Base-by-base conservation (phyloP, 177 flowering plant species). In the Vitis hybrid region DNA sequence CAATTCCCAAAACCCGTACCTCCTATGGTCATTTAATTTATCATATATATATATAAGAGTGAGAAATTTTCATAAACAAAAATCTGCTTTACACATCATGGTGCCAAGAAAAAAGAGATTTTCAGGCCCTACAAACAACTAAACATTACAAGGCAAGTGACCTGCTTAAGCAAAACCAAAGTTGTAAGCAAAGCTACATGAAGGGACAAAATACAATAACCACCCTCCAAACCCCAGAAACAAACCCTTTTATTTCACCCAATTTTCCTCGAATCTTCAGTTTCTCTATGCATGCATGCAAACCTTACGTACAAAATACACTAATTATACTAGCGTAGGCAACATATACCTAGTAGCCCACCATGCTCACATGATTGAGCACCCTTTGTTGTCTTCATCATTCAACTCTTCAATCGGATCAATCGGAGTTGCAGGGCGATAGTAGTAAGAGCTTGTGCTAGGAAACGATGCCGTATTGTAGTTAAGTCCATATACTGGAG, bases 301-400 rank as follows among this genome's bases (percentile, higher is more conserved):
- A 26, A 26, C 2, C 29, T 26, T 26, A 26, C 29, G 29, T 26
- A 26, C 29, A 26, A 26, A 26, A 26, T 26, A 26, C 29, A 26
- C 29, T 26, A 26, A 26, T 3, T 26, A 26, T 26, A 26, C 29
- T 26, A 26, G 29, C 5, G 29, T 26, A 26, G 29, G 29, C 29
- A 2, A 26, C 29, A 26, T 26, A 26, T 26, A 26, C 29, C 29
- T 26, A 0, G 29, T 26, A 26, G 29, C 29, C 29, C 29, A 4
- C 29, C 12, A 49, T 49, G 13, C 2, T 80, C 75, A 85, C 84
- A 85, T 81, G 58, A 83, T 68, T 11, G 83, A 72, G 85, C 89
- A 83, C 22, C 78, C 79, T 61, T 51, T 52, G 51, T 70, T 70
- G 16, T 72, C 78, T 8, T 64, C 58, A 19, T 22, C 64, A 22